Conservation (phyloP, 2,329 filamentous ascomycete species). For the Diplodia sapinea region DNA sequence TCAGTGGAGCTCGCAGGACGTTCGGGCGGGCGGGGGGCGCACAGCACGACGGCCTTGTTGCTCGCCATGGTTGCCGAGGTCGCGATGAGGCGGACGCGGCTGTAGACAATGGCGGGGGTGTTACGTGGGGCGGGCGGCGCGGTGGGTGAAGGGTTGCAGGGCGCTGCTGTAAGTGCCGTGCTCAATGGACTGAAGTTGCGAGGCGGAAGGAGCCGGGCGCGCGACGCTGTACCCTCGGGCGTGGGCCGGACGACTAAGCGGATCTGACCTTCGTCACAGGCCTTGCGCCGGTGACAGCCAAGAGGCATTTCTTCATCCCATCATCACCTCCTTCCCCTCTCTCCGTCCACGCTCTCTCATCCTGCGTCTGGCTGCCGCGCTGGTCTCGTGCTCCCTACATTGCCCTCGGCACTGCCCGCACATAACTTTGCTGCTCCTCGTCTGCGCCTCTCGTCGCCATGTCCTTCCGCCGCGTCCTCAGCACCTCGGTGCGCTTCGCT, state of each 20-base stretch:
- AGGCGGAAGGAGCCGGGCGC: conserved; percentile 32
- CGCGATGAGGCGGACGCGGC: not conserved
- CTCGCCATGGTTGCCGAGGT: conserved; percentile 47
- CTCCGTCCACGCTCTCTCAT: conserved; percentile 9
- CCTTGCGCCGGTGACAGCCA: conserved; percentile 23
- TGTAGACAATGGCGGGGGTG: conserved; percentile 34
- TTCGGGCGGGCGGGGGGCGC: conserved; percentile 32
- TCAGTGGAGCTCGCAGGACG: conserved; percentile 39
- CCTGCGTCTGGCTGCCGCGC: conserved; percentile 15
- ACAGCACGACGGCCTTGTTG: conserved; percentile 47
- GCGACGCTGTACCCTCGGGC: conserved; percentile 2
- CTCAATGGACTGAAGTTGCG: conserved; percentile 27
- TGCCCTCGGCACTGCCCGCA: not conserved
- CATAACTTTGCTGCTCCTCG: conserved; percentile 6
- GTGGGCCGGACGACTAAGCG: conserved; percentile 15
- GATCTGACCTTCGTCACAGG: conserved; percentile 28
- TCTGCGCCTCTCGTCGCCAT: conserved; percentile 18
- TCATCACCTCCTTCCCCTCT: conserved; percentile 28
- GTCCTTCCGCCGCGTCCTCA: conserved; percentile 31
- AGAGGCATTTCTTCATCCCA: conserved; percentile 30
- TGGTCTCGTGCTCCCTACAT: conserved; percentile 5
- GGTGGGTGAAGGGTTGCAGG: not conserved
- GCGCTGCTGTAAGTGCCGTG: conserved; percentile 34
- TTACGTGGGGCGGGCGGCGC: conserved; percentile 41
- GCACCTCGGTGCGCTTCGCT: conserved; percentile 33